A percentile compares a stretch with the other conserved stretches of the same genome.
Evolutionary conservation across 2,329 filamentous ascomycete genomes (phyloP).

Genomic region (Orbilia blumenaviensis): DNA sequence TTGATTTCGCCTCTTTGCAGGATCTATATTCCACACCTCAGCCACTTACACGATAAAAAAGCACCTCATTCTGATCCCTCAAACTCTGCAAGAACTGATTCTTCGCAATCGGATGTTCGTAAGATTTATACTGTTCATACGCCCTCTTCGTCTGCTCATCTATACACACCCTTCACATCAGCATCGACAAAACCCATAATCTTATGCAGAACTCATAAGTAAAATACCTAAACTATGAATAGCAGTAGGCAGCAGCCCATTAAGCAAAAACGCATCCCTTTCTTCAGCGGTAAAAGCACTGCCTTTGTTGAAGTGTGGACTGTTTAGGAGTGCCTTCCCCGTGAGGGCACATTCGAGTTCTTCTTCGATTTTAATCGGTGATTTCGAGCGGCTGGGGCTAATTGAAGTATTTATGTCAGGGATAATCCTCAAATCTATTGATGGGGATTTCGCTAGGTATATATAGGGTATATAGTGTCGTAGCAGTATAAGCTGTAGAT

Average conservation of each 20-base stretch:
- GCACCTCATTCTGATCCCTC: slow-evolving; percentile 83
- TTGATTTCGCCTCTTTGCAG: neutral
- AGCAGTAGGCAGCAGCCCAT: slow-evolving; percentile 76
- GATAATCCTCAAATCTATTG: too few relatives aligned
- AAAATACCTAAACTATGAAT: slow-evolving; percentile 70
- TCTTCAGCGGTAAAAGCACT: slow-evolving; percentile 78
- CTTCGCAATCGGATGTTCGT: slow-evolving; percentile 73
- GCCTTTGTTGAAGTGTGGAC: slow-evolving; percentile 81
- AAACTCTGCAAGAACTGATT: slow-evolving; percentile 88
- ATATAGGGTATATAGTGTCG: too few relatives aligned
- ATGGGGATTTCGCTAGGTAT: neutral
- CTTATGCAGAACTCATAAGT: neutral
- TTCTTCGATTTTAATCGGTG: slow-evolving; percentile 20
- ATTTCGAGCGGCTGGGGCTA: slow-evolving; percentile 20
- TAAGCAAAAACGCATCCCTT: slow-evolving; percentile 73
- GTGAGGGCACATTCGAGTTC: slow-evolving; percentile 49
- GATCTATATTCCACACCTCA: neutral
- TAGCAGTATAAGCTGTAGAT: too few relatives aligned
- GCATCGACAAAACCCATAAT: too few relatives aligned
- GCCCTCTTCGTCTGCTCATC: slow-evolving; percentile 80
- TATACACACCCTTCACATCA: too few relatives aligned
- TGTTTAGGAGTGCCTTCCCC: slow-evolving; percentile 70
- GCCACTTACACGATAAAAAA: slow-evolving; percentile 74
- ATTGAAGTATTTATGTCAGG: neutral
- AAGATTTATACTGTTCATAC: slow-evolving; percentile 78